Evolutionary conservation across 768 basidiomycete genomes (phyloP).

Genomic region (Russula vinacea): DNA sequence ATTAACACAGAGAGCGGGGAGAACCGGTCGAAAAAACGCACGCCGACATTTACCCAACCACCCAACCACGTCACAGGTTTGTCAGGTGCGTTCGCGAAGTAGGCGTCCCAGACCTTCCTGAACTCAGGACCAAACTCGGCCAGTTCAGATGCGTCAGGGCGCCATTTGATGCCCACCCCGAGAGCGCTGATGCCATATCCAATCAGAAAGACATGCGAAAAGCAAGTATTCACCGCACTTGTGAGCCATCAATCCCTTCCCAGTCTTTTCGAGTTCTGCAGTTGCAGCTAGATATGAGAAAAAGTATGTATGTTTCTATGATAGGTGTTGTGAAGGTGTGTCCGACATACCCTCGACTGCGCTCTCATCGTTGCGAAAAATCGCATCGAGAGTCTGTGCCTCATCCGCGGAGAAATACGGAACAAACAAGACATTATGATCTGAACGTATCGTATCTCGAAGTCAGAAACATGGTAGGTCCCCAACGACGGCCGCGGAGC

Average conservation of each 20-base stretch:
- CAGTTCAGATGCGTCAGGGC: slow-evolving; percentile 32
- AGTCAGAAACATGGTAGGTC: slow-evolving; percentile 2
- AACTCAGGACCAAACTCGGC: slow-evolving; percentile 33
- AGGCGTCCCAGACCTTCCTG: slow-evolving; percentile 30
- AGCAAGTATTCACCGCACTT: slow-evolving; percentile 45
- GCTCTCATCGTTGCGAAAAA: slow-evolving; percentile 24
- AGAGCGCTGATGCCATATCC: neutral
- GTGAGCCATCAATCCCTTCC: slow-evolving; percentile 50
- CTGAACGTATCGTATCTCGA: slow-evolving; percentile 9
- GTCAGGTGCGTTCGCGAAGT: slow-evolving; percentile 32
- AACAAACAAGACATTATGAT: slow-evolving; percentile 22
- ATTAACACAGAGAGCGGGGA: neutral
- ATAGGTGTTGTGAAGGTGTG: too few relatives aligned
- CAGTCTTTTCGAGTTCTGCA: slow-evolving; percentile 39
- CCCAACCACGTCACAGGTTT: slow-evolving; percentile 31
- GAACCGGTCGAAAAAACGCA: slow-evolving; percentile 13
- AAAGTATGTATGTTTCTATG: too few relatives aligned
- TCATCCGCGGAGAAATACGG: slow-evolving; percentile 27
- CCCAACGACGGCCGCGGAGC: neutral
- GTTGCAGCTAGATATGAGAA: slow-evolving; percentile 35
- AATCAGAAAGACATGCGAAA: neutral
- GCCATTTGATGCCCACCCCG: slow-evolving; percentile 33
- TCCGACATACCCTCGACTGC: slow-evolving; percentile 29
- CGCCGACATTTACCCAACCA: slow-evolving; percentile 15
- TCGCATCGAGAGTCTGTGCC: slow-evolving; percentile 30